Base-by-base conservation (phyloP, 345 rosid genomes). In the Sonneratia alba region DNA sequence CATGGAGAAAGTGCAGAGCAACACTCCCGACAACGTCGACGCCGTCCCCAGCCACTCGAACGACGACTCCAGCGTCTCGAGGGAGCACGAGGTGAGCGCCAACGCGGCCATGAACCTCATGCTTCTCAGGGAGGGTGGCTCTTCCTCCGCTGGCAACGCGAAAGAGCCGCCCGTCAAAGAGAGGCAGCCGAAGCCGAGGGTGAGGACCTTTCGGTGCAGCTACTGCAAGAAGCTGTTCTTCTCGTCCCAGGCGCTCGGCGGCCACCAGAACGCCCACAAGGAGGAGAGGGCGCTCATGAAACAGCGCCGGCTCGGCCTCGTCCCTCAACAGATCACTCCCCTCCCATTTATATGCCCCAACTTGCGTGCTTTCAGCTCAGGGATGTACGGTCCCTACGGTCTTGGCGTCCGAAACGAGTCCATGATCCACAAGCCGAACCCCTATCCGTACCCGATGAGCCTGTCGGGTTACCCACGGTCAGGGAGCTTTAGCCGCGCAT, bases 221-320 rank as follows among this genome's bases (percentile, higher is more conserved):
- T 88, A 67, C 40, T 90, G 93, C 79, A 79, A 84, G 69, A 81
- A 85, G 66, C 81, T 83, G 48, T 87, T 89, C 77, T 80, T 88
- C 0, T 86, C 85, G 0, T 86, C 91, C 2, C 95, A 89, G 71
- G 95, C 95, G 32, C 75, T 91, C 1, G 95, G 95, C 3, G 95
- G 95, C 2, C 95, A 91, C 71, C 97, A 91, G 70, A 91, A 91
- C 48, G 95, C 91, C 2, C 95, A 91, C 68, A 91, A 85, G 76
- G 85, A 83, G 77, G 94, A 91, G 74, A 82, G 92, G 4, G 76
- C 82, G 0, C 8, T 84, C n/a, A 91, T 87, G 19, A 91, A 91
- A 70, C 83, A 77, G 71, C 81, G 81, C 11, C 80, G 85, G 56
- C 21, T 22, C 5, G 7, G 63, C 9, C 11, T 32, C 63, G 1